Evolutionary conservation across 225 moss, liverwort and hornwort genomes (phyloP), one percentile per base, ranked within the genome.

Genomic region (Bryum argenteum): DNA sequence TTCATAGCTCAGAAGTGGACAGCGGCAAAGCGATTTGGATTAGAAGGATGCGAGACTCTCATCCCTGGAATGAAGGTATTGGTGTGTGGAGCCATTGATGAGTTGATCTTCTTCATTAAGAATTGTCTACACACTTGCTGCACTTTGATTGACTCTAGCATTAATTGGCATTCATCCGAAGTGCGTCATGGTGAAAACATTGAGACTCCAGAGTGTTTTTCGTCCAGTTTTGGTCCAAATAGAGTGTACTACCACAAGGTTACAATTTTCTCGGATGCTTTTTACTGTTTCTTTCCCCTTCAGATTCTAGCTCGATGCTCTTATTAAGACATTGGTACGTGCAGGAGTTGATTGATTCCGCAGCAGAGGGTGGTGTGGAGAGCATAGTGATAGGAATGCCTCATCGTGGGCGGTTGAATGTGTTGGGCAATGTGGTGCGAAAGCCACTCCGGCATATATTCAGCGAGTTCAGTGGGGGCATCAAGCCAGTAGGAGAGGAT

Each of bases 401-500:
- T 40, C 93, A 96, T 72, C 89, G 93, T 23, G 93, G 93, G 64
- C 85, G 96, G 51, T 80, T 96, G 19, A 96, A 96, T 53, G 88
- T 96, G 17, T 81, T 96, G 26, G 96, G 93, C 3, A 96, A 96
- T 63, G 96, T 96, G 42, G 91, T 96, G 62, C 88, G 91, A 2
- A 96, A 96, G 78, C 96, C 91, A 39, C 85, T 96, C 23, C 82
- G 91, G 63, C 96, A 91, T 60, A 96, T 96, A 23, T 96, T 96
- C 65, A 96, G 96, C 66, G 91, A 96, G 61, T 96, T 96, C 47
- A 89, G 84, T 76, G 91, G 79, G 38, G 96, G 96, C 19, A 93
- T 96, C 73, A 96, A 88, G 54, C 96, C 93, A 18, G 71, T 88
- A 4, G 85, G 82, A 63, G 91, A 89, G 59, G 83, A 80, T 8